Evolutionary conservation across 202 grass and related monocot genomes (phyloP).

Genomic region (Musa balbisiana): DNA sequence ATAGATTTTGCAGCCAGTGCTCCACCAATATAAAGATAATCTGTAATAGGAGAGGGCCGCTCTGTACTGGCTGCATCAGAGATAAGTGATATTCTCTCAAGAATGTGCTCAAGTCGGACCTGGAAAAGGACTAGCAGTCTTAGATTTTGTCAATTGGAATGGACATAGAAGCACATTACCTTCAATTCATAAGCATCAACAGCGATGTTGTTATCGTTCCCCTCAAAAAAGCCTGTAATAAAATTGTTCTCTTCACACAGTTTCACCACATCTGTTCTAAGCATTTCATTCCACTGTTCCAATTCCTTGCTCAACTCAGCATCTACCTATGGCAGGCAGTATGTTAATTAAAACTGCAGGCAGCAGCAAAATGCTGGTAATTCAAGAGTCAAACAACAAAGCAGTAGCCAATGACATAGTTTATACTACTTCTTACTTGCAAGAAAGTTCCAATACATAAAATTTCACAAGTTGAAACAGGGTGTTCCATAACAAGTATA

Average conservation of each 20-base stretch:
- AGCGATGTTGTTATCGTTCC: conserved; percentile 52
- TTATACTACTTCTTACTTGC: too few species aligned
- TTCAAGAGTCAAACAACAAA: too few species aligned
- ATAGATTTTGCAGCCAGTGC: conserved; percentile 78
- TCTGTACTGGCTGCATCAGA: conserved; percentile 92
- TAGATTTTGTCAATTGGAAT: conserved; percentile 15
- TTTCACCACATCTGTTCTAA: conserved; percentile 73
- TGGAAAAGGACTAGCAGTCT: conserved; percentile 25
- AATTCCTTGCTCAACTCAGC: conserved; percentile 82
- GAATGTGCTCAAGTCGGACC: conserved; percentile 90
- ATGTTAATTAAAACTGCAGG: conserved; percentile 18
- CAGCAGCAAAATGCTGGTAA: background rate
- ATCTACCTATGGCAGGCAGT: conserved; percentile 41
- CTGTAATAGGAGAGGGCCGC: conserved; percentile 67
- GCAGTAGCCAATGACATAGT: too few species aligned
- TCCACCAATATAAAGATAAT: conserved; percentile 76
- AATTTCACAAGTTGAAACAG: too few species aligned
- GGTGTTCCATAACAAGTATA: too few species aligned
- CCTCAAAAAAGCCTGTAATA: conserved; percentile 91
- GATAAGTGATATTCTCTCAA: conserved; percentile 92
- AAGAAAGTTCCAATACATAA: too few species aligned
- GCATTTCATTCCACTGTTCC: conserved; percentile 88
- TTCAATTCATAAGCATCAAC: conserved; percentile 97
- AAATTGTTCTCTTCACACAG: conserved; percentile 83
- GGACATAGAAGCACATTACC: conserved; percentile 29